Conservation (phyloP, 2,329 filamentous ascomycete species). For the Rhexocercosporidium sp. region DNA sequence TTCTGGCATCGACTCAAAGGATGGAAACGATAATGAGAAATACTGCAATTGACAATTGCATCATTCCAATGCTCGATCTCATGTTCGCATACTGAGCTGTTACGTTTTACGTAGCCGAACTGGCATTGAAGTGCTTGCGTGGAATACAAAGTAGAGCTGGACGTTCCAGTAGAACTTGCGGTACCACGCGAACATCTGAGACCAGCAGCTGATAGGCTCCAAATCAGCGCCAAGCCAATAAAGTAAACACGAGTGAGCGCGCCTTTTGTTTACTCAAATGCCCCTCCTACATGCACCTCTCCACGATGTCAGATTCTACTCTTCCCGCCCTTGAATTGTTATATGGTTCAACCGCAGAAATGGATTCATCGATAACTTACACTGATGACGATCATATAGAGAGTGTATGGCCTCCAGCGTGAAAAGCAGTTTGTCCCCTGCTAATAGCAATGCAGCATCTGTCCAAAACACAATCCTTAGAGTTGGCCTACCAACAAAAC, state of each 20-base stretch:
- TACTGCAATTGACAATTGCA: too few relatives aligned
- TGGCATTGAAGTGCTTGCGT: too few relatives aligned
- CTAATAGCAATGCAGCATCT: constrained; percentile 37
- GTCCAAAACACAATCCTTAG: constrained; percentile 53
- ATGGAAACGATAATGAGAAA: too few relatives aligned
- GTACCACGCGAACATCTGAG: background rate
- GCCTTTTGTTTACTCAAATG: constrained; percentile 11
- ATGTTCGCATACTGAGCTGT: too few relatives aligned
- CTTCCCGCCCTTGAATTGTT: constrained; percentile 1
- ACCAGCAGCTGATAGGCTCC: background rate
- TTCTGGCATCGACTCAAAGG: too few relatives aligned
- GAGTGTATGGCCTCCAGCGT: constrained; percentile 29
- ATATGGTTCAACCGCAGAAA: constrained; percentile 22
- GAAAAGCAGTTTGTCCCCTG: background rate
- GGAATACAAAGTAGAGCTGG: too few relatives aligned
- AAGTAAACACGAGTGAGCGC: background rate
- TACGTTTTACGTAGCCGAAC: too few relatives aligned
- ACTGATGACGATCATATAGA: constrained; percentile 38
- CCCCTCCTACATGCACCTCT: background rate
- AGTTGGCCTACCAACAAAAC: constrained; percentile 71
- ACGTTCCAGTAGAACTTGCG: background rate
- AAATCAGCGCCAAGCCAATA: background rate
- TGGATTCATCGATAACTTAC: constrained; percentile 39
- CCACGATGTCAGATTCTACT: constrained; percentile 6
- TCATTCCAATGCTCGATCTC: too few relatives aligned